phyloP scores from a whole-genome alignment of 2,329 filamentous ascomycete species.

The Fusarium irregulare region DNA sequence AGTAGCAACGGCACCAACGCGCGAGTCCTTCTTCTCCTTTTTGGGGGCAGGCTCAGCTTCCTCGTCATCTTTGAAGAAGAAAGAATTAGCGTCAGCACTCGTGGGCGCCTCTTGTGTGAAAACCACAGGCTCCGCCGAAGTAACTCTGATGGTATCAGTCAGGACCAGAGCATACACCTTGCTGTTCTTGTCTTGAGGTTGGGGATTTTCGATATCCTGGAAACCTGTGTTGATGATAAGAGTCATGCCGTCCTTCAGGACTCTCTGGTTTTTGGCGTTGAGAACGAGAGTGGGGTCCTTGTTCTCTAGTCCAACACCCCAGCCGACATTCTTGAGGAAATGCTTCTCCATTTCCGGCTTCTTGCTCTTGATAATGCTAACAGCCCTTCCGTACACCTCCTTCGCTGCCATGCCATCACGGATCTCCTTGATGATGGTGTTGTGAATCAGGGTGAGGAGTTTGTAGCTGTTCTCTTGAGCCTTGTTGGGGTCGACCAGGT shows the following conservation, averaged over 20 bases:
- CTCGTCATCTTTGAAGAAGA: constrained; percentile 98
- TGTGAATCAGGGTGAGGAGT: constrained; percentile 84
- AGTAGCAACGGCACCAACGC: constrained; percentile 87
- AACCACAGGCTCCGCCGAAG: constrained; percentile 79
- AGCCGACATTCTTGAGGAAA: constrained; percentile 92
- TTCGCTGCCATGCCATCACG: constrained; percentile 87
- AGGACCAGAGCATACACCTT: constrained; percentile 90
- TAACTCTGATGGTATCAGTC: constrained; percentile 92
- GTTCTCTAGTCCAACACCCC: constrained; percentile 91
- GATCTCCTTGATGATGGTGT: constrained; percentile 89
- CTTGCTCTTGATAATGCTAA: constrained; percentile 83
- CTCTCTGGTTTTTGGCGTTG: constrained; percentile 85
- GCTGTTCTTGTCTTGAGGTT: constrained; percentile 89
- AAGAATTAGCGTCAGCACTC: constrained; percentile 93
- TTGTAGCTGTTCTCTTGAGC: constrained; percentile 95
- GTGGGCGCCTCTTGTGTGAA: constrained; percentile 95
- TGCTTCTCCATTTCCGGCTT: constrained; percentile 96
- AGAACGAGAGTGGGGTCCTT: constrained; percentile 85
- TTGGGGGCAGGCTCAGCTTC: constrained; percentile 88
- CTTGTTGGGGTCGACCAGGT: constrained; percentile 96
- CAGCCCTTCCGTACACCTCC: constrained; percentile 90
- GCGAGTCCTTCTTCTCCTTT: constrained; percentile 86
- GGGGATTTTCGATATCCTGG: constrained; percentile 86
- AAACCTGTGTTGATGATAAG: constrained; percentile 91
- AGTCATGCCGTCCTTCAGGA: constrained; percentile 96